Evolutionary conservation across 305 asterid genomes (phyloP).

Genomic region (Rubia peregrina): DNA sequence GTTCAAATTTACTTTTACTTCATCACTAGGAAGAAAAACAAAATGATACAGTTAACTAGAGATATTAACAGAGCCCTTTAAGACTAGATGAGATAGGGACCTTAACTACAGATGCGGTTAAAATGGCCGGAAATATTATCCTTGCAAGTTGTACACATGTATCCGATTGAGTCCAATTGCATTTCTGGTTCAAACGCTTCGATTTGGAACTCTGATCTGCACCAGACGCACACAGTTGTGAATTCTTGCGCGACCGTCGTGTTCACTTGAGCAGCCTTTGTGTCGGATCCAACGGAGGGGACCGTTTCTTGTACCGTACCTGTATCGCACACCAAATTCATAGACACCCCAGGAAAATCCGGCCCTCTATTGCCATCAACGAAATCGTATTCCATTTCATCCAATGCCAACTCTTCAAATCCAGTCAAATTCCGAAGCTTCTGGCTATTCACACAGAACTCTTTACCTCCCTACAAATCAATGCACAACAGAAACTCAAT

Average conservation of each 20-base stretch:
- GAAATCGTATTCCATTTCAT: constrained; percentile 63
- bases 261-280: constrained; percentile 48
- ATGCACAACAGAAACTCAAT: constrained; percentile 15
- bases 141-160: constrained; percentile 96
- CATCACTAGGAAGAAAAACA: background rate
- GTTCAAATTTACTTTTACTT: background rate
- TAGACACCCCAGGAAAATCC: constrained; percentile 47
- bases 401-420: constrained; percentile 76
- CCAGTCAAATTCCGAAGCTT: constrained; percentile 56
- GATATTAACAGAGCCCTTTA: constrained; percentile 12
- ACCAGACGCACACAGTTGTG: constrained; percentile 88
- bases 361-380: constrained; percentile 42
- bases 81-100: constrained; percentile 40
- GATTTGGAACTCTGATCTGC: constrained; percentile 76
- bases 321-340: constrained; percentile 41
- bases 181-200: constrained; percentile 69
- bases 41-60: constrained; percentile 9
- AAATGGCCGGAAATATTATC: constrained; percentile 82
- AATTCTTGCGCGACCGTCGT: constrained; percentile 39
- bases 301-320: constrained; percentile 46
- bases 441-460: constrained; percentile 39
- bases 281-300: constrained; percentile 48
- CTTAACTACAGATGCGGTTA: constrained; percentile 49
- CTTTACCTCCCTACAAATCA: constrained; percentile 45
- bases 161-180: constrained; percentile 86